Percentiles rank a stretch among this genome's conserved stretches.
phyloP scores from a whole-genome alignment of 345 rosid genomes.

The Salix dunnii region DNA sequence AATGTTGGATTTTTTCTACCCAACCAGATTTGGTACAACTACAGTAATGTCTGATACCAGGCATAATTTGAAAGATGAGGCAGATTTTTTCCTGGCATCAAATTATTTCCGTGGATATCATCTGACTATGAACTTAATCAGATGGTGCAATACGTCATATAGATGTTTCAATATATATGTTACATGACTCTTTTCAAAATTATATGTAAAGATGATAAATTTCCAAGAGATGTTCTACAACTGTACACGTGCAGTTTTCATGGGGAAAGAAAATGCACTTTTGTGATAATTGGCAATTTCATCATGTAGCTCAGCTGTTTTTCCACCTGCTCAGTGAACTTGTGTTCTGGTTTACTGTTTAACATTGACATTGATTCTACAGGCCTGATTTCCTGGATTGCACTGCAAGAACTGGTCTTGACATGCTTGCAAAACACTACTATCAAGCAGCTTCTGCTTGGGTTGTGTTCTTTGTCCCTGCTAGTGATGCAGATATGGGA shows the following conservation, averaged over 20 bases:
- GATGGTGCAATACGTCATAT: neutral
- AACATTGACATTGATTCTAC: slow-evolving; percentile 17
- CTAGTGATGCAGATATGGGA: slow-evolving; percentile 78
- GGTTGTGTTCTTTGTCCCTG: slow-evolving; percentile 95
- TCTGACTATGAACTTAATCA: neutral
- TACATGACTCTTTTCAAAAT: neutral
- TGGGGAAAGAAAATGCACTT: neutral
- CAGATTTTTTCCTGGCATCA: neutral
- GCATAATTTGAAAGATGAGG: neutral
- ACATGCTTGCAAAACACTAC: slow-evolving; percentile 92
- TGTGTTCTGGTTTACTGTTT: neutral
- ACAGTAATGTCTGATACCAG: neutral
- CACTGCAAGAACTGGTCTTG: slow-evolving; percentile 93
- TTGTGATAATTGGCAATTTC: neutral
- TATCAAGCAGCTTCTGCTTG: slow-evolving; percentile 89
- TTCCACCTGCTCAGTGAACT: neutral
- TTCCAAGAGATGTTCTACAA: neutral
- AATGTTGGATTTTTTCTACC: neutral
- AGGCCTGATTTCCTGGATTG: slow-evolving; percentile 95
- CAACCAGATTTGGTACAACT: neutral
- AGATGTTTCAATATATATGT: too few species aligned
- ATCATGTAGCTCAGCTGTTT: neutral
- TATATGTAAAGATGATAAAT: neutral
- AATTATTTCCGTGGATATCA: neutral
- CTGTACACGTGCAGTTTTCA: neutral